Percentiles rank a stretch among this genome's conserved stretches.
phyloP scores from a whole-genome alignment of 1,284 basidiomycete species.

The Tilletia walkeri region DNA sequence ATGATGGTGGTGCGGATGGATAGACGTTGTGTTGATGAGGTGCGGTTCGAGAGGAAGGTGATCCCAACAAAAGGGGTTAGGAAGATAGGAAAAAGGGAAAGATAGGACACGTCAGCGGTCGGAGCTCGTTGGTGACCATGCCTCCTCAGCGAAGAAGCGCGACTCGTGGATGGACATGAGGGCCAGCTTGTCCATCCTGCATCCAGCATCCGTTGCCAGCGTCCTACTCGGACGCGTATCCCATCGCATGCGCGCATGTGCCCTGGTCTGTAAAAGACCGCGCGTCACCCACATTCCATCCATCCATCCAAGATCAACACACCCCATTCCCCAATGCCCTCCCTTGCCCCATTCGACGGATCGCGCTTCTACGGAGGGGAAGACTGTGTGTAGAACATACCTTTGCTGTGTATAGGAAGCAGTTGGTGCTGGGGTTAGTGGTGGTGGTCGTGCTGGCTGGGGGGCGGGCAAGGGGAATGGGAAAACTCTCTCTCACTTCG shows the following conservation, averaged over 20 bases:
- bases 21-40: neutral
- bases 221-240: no score
- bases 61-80: neutral
- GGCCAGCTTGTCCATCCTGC: neutral
- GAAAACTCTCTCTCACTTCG: neutral
- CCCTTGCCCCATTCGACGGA: neutral
- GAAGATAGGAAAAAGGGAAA: neutral
- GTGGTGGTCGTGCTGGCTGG: neutral
- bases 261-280: no score
- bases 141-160: neutral
- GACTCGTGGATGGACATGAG: neutral
- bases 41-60: neutral
- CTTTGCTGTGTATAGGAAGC: neutral
- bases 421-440: neutral
- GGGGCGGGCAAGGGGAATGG: neutral
- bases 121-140: neutral
- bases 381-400: neutral
- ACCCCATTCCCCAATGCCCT: no score
- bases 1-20: no score
- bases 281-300: no score
- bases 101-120: conserved; percentile 8
- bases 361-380: neutral
- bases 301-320: no score
- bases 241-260: no score
- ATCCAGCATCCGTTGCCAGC: neutral